These are phyloP conservation scores for Eucalyptus microcorys DNA, from an alignment of 345 rosid genomes.

Conservation along the genomic window DNA sequence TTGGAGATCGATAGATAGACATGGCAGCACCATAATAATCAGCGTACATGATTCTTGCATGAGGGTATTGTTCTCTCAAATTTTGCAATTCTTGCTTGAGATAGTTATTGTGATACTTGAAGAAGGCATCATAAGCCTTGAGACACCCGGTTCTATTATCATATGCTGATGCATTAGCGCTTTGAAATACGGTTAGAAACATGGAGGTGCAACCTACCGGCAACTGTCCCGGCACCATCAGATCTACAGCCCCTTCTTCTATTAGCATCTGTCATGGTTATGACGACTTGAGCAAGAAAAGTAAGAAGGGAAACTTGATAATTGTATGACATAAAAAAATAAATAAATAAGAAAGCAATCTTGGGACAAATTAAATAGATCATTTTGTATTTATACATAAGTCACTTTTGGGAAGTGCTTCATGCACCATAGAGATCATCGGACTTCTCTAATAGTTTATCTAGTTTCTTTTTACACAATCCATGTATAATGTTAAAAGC, in stretches of 20 bases:
- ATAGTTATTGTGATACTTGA: conserved; percentile 32
- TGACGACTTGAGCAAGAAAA: neutral
- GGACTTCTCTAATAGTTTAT: neutral
- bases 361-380: neutral
- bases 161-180: conserved; percentile 16
- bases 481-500: neutral
- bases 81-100: conserved; percentile 21
- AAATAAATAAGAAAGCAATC: neutral
- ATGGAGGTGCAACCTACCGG: conserved; percentile 65
- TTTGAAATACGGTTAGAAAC: conserved; percentile 30
- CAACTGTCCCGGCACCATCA: conserved; percentile 55
- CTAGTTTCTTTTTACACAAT: neutral
- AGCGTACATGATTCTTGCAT: conserved; percentile 38
- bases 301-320: neutral
- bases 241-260: conserved; percentile 53
- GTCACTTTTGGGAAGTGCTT: neutral
- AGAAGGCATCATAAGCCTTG: conserved; percentile 22
- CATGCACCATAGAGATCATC: neutral
- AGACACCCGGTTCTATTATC: conserved; percentile 40
- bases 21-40: conserved; percentile 39
- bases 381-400: neutral
- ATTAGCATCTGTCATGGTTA: conserved; percentile 25
- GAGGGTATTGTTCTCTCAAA: conserved; percentile 31
- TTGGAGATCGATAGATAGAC: conserved; percentile 25
- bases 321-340: neutral